Evolutionary conservation across 2,329 filamentous ascomycete genomes (phyloP).

Genomic region (Fusarium burgessii): DNA sequence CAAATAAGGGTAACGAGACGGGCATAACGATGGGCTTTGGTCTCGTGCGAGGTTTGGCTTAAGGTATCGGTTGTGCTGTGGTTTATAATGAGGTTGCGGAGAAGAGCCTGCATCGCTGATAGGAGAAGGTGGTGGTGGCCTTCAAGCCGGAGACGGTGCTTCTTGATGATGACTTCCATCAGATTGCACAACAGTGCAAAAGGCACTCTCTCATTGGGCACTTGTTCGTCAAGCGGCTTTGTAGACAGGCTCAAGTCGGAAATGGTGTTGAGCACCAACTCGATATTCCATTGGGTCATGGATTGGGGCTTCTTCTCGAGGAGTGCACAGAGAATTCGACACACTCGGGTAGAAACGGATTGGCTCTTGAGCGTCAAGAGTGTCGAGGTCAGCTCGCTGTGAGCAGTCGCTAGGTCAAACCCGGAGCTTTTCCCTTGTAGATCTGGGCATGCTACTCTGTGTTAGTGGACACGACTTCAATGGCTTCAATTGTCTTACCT

Average conservation of each 20-base stretch:
- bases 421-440: slow-evolving; percentile 43
- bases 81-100: slow-evolving; percentile 62
- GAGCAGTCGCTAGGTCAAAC: slow-evolving; percentile 56
- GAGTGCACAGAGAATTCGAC: slow-evolving; percentile 58
- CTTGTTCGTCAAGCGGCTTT: slow-evolving; percentile 41
- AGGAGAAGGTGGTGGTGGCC: slow-evolving; percentile 72
- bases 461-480: slow-evolving; percentile 18
- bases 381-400: slow-evolving; percentile 55
- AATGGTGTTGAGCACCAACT: slow-evolving; percentile 63
- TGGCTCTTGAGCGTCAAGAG: slow-evolving; percentile 49
- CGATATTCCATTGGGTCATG: slow-evolving; percentile 70
- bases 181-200: slow-evolving; percentile 65
- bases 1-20: slow-evolving; percentile 70
- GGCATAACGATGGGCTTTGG: slow-evolving; percentile 64
- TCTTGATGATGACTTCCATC: slow-evolving; percentile 67
- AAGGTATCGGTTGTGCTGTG: slow-evolving; percentile 38
- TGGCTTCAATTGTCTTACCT: slow-evolving; percentile 45
- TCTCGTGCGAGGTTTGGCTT: slow-evolving; percentile 50
- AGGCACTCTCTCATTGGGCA: slow-evolving; percentile 49
- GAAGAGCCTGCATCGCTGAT: slow-evolving; percentile 65
- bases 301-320: slow-evolving; percentile 63
- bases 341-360: slow-evolving; percentile 53
- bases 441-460: slow-evolving; percentile 47
- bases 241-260: slow-evolving; percentile 49
- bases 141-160: slow-evolving; percentile 70